A percentile compares a stretch with the other conserved stretches of the same genome.
These are phyloP conservation scores for Veloporphyrellus conicus DNA, from an alignment of 1,284 basidiomycete genomes.

Conservation along the genomic window DNA sequence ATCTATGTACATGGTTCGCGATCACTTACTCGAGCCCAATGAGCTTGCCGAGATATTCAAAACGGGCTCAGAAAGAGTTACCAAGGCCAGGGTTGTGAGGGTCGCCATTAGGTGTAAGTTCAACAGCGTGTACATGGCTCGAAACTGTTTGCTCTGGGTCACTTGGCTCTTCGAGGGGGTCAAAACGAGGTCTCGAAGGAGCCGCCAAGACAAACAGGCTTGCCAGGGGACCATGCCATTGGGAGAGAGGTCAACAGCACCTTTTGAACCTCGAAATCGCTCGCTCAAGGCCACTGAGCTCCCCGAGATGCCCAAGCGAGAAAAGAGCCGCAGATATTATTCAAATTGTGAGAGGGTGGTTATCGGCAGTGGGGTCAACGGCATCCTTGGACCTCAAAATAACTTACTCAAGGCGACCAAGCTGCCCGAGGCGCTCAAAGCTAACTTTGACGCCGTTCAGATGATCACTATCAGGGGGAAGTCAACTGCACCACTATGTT, in stretches of 20 bases:
- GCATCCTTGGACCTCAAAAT: neutral
- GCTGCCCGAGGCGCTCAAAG: neutral
- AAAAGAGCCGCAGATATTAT: constrained; percentile 1
- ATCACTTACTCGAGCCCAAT: constrained; percentile 12
- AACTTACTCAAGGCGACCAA: constrained; percentile 8
- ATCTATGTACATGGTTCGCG: neutral
- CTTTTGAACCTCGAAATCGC: neutral
- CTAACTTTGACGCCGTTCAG: no score
- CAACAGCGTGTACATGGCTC: neutral
- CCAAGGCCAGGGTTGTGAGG: neutral
- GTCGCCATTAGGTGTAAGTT: neutral
- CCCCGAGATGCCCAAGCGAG: neutral
- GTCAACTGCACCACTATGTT: no score
- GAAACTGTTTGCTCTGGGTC: constrained; percentile 2
- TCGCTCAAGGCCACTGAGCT: neutral
- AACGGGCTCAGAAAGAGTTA: neutral
- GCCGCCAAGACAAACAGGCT: no score
- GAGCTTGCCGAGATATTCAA: neutral
- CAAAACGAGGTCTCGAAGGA: neutral
- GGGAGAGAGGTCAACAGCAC: no score
- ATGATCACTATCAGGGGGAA: no score
- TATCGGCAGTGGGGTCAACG: neutral
- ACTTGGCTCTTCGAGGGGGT: neutral
- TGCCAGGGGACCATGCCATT: no score
- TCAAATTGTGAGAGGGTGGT: neutral